Evolutionary conservation across 306 rosid species (phyloP), one percentile per base, ranked within the genome.

Genomic region (Hippophae rhamnoides): DNA sequence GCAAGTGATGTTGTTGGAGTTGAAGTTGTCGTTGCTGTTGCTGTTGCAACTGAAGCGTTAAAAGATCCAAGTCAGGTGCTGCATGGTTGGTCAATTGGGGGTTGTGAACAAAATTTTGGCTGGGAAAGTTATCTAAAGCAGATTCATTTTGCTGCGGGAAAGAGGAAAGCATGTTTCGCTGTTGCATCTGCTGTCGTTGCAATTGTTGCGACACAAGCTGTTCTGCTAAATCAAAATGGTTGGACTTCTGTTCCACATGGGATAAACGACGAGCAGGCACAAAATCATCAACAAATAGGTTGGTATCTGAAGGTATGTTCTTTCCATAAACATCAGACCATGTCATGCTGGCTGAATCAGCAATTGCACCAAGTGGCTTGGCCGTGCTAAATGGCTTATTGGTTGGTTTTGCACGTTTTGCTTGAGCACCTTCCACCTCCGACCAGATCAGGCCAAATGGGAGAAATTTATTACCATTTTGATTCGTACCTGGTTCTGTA

Each of bases 401-500:
- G 58, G 76, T 64, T n/a, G 66, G 40, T 63, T 78, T 72, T 13
- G 64, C 47, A 53, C 69, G 72, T 48, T 67, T 72, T 25, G 57
- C n/a, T 57, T 69, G 78, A 42, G 67, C 26, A 41, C 77, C 68
- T 75, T 78, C 81, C 38, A 82, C 72, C 73, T 82, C 87, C 52
- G 84, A 82, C 87, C 81, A 78, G 42, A 78, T 74, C 71, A 78
- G 72, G 57, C 87, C 87, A 66, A 82, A 78, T 11, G 84, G 87
- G 59, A 78, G 87, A 79, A 82, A 60, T 68, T 69, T 78, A 56
- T 52, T 52, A 63, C 75, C 84, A 52, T 70, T 66, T 60, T 75
- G 79, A 64, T 50, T 51, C 10, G 65, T 63, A 47, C 71, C 73
- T 52, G 79, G 25, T 51, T 78, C 84, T 11, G 69, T 57, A 48